These are phyloP conservation scores for Sporothrix schenckii DNA, from an alignment of 2,329 filamentous ascomycete species.

Conservation along the genomic window DNA sequence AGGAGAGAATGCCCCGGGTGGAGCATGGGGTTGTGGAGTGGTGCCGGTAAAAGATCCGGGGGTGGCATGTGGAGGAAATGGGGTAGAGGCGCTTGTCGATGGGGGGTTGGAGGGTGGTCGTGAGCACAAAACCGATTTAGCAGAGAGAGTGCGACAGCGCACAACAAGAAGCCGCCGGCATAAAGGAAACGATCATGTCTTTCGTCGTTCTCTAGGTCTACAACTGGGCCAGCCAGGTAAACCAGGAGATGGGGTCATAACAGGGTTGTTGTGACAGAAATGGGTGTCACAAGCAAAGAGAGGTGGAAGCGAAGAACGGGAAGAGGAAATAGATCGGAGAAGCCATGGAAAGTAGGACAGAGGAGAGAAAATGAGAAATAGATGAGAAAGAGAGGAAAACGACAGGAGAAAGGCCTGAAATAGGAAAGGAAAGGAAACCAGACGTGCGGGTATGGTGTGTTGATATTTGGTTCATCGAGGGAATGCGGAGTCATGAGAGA, in stretches of 20 bases:
- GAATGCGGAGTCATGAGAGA: neutral
- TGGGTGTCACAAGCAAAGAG: slow-evolving; percentile 22
- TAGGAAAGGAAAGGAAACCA: neutral
- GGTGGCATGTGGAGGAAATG: neutral
- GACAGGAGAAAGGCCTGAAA: slow-evolving; percentile 28
- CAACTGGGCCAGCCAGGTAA: slow-evolving; percentile 36
- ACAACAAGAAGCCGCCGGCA: slow-evolving; percentile 15
- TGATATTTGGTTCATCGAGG: slow-evolving; percentile 1
- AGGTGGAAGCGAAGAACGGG: neutral
- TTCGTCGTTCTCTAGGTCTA: slow-evolving; percentile 29
- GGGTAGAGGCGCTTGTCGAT: slow-evolving; percentile 4
- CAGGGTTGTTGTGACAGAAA: slow-evolving; percentile 28
- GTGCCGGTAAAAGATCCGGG: slow-evolving; percentile 5
- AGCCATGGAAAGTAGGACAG: slow-evolving; percentile 31
- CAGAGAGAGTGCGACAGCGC: slow-evolving; percentile 38
- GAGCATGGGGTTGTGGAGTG: slow-evolving; percentile 2
- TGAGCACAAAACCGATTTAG: slow-evolving; percentile 36
- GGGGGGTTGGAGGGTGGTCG: slow-evolving; percentile 22
- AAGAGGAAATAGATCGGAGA: too few species aligned
- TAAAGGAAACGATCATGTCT: slow-evolving; percentile 20
- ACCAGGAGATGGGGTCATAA: slow-evolving; percentile 34
- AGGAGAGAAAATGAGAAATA: neutral
- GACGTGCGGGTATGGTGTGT: neutral
- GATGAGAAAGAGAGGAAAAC: neutral
- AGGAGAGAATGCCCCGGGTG: neutral